These are phyloP conservation scores for Sporothrix pallida DNA, from an alignment of 2,329 filamentous ascomycete genomes.

Conservation along the genomic window DNA sequence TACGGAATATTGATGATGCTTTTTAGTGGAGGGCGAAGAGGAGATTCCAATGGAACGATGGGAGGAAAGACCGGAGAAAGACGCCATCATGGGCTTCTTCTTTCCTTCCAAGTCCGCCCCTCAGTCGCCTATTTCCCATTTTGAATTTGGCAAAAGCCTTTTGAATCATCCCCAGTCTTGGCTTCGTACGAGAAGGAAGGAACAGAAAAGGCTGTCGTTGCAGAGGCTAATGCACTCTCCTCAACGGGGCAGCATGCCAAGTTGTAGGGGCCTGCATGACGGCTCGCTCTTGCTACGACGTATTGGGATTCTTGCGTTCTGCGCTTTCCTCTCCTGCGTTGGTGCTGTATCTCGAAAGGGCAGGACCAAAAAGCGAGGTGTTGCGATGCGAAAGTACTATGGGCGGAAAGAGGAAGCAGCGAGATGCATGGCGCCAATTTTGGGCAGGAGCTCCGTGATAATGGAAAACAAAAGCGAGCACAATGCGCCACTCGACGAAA, in stretches of 20 bases:
- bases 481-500: not conserved
- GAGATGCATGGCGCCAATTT: slow-evolving; percentile 9
- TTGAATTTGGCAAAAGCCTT: not conserved
- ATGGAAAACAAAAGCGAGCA: not conserved
- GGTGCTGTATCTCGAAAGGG: slow-evolving; percentile 12
- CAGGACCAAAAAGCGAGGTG: not conserved
- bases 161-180: not conserved
- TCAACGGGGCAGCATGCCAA: slow-evolving; percentile 5
- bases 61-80: not conserved
- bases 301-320: not conserved
- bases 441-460: slow-evolving; percentile 11
- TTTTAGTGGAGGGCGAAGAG: not conserved
- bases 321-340: slow-evolving; percentile 15
- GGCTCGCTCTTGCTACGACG: not conserved
- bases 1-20: slow-evolving; percentile 9
- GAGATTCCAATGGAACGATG: not conserved
- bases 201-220: not conserved
- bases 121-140: not conserved
- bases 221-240: slow-evolving; percentile 14
- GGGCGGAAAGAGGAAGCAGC: slow-evolving; percentile 3
- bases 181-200: slow-evolving; percentile 8
- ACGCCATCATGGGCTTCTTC: not conserved
- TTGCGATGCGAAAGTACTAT: not conserved
- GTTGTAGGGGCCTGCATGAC: not conserved
- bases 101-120: not conserved